A percentile compares a stretch with the other conserved stretches of the same genome.
Conservation (phyloP, 2,329 filamentous ascomycete genomes). For the Cladosporium oxysporum region DNA sequence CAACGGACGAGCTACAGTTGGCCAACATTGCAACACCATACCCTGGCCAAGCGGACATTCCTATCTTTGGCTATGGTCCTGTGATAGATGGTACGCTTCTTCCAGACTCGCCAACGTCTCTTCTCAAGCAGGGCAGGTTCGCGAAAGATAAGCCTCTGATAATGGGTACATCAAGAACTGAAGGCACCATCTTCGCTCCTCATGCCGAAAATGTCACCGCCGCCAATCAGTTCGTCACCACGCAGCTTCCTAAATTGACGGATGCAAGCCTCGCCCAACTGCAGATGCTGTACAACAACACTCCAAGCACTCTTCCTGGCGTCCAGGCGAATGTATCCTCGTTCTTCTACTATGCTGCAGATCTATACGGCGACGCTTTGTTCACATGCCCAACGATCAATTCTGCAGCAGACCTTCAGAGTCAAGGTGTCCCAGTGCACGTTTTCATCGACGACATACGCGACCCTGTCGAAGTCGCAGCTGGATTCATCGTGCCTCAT, state of each 20-base stretch:
- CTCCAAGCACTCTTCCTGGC: neutral
- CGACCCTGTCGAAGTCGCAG: conserved; percentile 55
- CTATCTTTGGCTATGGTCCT: neutral
- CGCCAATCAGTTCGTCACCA: neutral
- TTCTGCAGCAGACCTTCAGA: neutral
- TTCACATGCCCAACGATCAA: neutral
- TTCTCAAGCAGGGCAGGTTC: neutral
- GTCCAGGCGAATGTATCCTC: neutral
- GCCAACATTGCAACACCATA: neutral
- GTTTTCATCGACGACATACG: conserved; percentile 57
- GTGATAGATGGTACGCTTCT: neutral
- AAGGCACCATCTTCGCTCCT: neutral
- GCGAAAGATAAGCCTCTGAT: neutral
- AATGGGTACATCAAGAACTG: neutral
- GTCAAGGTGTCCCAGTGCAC: conserved; percentile 40
- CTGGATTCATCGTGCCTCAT: conserved; percentile 65
- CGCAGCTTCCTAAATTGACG: neutral
- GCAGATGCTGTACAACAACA: neutral
- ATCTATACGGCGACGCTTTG: neutral
- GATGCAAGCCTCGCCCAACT: neutral
- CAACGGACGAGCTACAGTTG: neutral
- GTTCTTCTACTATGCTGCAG: neutral
- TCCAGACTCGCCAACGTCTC: neutral
- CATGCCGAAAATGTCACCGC: neutral
- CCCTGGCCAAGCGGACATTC: neutral